Conservation (phyloP, 78 protist species). For the Polysphondylium violaceum region DNA sequence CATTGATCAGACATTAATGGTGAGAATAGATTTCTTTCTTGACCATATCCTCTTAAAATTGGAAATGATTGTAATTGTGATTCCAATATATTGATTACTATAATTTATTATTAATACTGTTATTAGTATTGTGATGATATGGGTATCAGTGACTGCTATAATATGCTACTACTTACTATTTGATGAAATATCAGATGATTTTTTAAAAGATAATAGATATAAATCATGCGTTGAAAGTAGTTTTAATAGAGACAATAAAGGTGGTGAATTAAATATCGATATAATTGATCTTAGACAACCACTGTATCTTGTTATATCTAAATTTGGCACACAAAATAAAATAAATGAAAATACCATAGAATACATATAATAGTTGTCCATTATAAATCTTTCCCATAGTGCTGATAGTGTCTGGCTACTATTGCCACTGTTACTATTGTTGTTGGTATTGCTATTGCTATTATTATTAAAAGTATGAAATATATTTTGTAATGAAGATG, state of each 20-base stretch:
- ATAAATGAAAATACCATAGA: conserved; percentile 20
- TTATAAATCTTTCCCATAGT: conserved; percentile 38
- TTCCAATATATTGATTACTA: neutral
- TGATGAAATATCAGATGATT: neutral
- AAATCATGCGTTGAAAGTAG: conserved; percentile 3
- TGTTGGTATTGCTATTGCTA: neutral
- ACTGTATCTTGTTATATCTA: neutral
- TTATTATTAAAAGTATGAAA: neutral
- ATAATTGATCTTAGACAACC: neutral
- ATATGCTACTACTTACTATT: conserved; percentile 35
- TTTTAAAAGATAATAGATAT: neutral
- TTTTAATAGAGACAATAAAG: neutral
- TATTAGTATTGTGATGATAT: no score
- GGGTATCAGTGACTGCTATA: no score
- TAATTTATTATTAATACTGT: no score
- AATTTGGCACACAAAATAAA: neutral
- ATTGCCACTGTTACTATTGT: neutral
- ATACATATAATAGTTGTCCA: conserved; percentile 46
- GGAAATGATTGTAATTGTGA: no score
- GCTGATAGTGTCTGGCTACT: neutral
- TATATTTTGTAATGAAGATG: conserved; percentile 1
- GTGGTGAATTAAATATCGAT: conserved; percentile 13
- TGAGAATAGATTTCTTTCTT: conserved; percentile 23
- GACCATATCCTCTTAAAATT: neutral
- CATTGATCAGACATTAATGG: neutral